Evolutionary conservation across 1,139 yeast genomes (phyloP), one percentile per base, ranked within the genome.

Genomic region (Pneumocystis murina): DNA sequence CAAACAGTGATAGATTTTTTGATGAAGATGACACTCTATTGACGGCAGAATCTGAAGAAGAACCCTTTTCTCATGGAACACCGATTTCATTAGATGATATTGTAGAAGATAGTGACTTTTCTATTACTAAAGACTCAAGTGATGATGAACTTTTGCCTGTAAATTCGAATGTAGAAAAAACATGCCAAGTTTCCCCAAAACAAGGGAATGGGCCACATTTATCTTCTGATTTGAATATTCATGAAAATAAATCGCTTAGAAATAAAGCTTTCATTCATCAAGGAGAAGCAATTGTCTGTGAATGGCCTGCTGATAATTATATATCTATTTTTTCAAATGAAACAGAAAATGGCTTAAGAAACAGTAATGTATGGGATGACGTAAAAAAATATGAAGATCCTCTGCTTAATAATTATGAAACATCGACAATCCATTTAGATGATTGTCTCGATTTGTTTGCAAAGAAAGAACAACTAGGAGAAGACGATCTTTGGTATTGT

Each of bases 401-500:
- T 24, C 28, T 24, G 4, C 33, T 48, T 24, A 24, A 12, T 24
- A 3, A 20, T 16, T 14, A 20, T 48, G 33, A 48, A 12, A 36
- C 17, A 28, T 76, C 82, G n/a, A 78, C 78, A 16, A 80, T 88
- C 17, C 80, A 86, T 0, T 77, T 92, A 43, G 81, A 82, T 67
- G 94, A 87, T 69, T 92, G 97, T 71, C 75, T 92, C 61, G 81
- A 80, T 55, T 73, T 84, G 66, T 92, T 92, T 72, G 84, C 95
- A 33, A 82, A 83, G 63, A 86, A 95, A 0, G 98, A 92, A 72
- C 83, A 90, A 2, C 78, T 92, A 60, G 90, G 97, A 14, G 87
- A 88, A 63, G 87, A 88, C 66, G 97, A 92, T 74, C 79, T 90
- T 62, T 92, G 98, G 98, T 90, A 85, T 71, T 92, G 98, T 73